These are phyloP conservation scores for Heritiera littoralis DNA, from an alignment of 345 rosid genomes.

Conservation along the genomic window DNA sequence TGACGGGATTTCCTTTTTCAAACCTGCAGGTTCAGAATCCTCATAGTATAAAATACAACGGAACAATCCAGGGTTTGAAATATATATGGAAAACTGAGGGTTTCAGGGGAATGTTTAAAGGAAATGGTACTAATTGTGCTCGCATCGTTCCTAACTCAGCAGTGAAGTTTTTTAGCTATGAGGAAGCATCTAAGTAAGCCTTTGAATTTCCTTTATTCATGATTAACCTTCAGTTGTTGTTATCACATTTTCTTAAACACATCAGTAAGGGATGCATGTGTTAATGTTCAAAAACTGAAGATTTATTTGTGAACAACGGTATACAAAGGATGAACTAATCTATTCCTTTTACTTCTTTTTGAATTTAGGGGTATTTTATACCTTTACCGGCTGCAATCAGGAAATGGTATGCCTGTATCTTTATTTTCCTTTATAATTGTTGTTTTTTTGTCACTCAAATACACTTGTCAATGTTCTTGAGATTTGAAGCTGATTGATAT, in stretches of 20 bases:
- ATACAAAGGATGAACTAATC: conserved; percentile 5
- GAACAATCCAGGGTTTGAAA: conserved; percentile 87
- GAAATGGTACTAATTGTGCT: conserved; percentile 81
- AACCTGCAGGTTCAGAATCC: conserved; percentile 83
- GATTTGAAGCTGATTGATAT: not conserved
- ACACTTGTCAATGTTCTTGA: not conserved
- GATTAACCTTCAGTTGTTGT: not conserved
- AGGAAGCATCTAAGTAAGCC: conserved; percentile 83
- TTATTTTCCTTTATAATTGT: not conserved
- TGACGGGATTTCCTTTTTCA: conserved; percentile 30
- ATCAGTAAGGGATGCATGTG: not conserved
- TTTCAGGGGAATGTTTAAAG: conserved; percentile 77
- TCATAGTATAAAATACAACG: conserved; percentile 73
- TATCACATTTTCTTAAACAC: not conserved
- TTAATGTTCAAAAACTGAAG: not conserved
- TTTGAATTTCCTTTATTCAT: conserved; percentile 15
- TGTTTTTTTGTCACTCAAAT: not conserved
- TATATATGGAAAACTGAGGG: conserved; percentile 89
- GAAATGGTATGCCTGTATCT: conserved; percentile 50
- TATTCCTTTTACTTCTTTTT: conserved; percentile 4
- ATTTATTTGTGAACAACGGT: not conserved
- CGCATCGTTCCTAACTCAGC: conserved; percentile 91
- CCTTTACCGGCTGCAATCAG: conserved; percentile 57
- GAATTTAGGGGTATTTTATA: conserved; percentile 50
- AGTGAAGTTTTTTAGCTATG: conserved; percentile 92